These are phyloP conservation scores for Conringia planisiliqua DNA, from an alignment of 345 rosid genomes.

Conservation along the genomic window DNA sequence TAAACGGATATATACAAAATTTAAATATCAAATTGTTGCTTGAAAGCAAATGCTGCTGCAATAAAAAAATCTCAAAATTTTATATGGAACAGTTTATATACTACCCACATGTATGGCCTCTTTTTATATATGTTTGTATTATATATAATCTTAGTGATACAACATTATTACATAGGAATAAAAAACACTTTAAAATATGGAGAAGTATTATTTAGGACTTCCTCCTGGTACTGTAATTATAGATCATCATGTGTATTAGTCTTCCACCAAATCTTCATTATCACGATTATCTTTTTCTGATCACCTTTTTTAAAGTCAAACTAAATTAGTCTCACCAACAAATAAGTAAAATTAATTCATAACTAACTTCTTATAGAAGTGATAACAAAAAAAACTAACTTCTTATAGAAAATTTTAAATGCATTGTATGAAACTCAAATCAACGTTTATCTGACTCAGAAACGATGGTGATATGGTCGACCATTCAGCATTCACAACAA, in stretches of 20 bases:
- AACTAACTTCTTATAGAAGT: background rate
- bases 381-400: background rate
- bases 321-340: background rate
- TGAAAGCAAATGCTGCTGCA: slow-evolving; percentile 7
- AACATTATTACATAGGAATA: background rate
- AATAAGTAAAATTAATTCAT: background rate
- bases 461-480: too few species aligned
- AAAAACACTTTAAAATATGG: background rate
- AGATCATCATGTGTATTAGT: slow-evolving; percentile 14
- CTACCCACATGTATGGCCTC: slow-evolving; percentile 5
- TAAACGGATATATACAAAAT: background rate
- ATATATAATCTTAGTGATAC: background rate
- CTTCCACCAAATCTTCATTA: slow-evolving; percentile 21
- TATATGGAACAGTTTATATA: background rate
- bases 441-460: background rate
- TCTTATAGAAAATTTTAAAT: background rate
- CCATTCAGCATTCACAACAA: too few species aligned
- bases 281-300: slow-evolving; percentile 9
- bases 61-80: background rate
- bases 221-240: slow-evolving; percentile 15
- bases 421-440: background rate
- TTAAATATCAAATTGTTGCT: background rate
- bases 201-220: slow-evolving; percentile 2
- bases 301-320: slow-evolving; percentile 5
- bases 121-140: background rate